Evolutionary conservation across 2,329 filamentous ascomycete species (phyloP), one percentile per base, ranked within the genome.

Genomic region (Colletotrichum caudatum): DNA sequence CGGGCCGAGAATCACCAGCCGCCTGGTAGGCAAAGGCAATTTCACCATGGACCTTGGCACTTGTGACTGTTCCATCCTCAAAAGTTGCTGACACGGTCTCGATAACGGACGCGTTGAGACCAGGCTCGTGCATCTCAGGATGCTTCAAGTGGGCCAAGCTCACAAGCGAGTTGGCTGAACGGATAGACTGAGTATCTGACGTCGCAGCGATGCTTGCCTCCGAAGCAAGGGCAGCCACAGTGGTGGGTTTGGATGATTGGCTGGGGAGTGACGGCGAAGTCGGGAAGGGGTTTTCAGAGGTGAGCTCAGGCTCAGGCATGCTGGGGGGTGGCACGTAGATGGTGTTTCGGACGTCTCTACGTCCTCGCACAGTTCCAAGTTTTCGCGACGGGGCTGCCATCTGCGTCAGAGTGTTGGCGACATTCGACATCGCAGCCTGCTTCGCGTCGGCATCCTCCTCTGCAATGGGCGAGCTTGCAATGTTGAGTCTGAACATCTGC

Each of bases 21-120:
- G 84, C 78, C 74, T 96, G 96, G 80, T 95, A 95, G 29, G 92
- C 90, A 74, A 99, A 89, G 4, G 95, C 96, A 75, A 99, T 90
- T 82, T 99, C 95, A 69, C 96, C 96, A 56, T 91, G 90, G 29
- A 98, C 89, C 70, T 92, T 92, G 18, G 91, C 90, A 60, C 90
- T 91, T 74, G 89, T 93, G 14, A 95, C 82, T 16, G 85, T 85
- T 11, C 93, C 93, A 44, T 92, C 88, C 68, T 95, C 92, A 78
- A 98, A 97, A 64, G 90, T 90, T 18, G 93, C 93, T 73, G 91
- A 96, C n/a, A 98, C 90, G 0, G 93, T 96, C 81, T 99, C 96
- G 62, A 98, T 92, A 66, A 98, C 88, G 18, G 95, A 98, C 4
- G 93, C 91, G 80, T 94, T 96, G 7, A 99, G 85, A 2, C 96